Base-by-base conservation (phyloP, 1,284 basidiomycete genomes). In the Malassezia restricta region DNA sequence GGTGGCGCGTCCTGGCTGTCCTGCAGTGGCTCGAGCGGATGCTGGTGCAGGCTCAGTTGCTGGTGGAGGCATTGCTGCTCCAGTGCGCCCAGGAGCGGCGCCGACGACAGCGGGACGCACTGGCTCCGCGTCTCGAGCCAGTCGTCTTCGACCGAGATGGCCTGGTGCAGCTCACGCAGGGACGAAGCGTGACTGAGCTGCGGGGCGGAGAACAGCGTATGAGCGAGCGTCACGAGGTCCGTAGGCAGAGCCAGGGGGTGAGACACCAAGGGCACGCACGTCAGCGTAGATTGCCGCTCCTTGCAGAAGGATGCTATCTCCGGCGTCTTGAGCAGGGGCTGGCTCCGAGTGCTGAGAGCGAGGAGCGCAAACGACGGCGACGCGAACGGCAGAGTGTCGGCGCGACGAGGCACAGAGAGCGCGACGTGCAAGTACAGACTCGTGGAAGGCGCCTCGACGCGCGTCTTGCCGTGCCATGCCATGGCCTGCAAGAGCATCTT, bases 181-280 rank as follows among this genome's bases (percentile, higher is more conserved):
- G 53, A 47, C 30, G 53, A 43, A 28, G 53, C 53, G 11, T 15
- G 35, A 44, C 53, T 55, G 17, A 55, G 53, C 29, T 50, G 53
- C 33, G 53, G 53, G 31, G 53, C 53, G n/a, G 40, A 38, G 17
- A 43, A 50, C 8, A 55, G 48, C 24, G 53, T 44, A 27, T 55
- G 53, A 11, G 53, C 53, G 5, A 55, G 39, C 3, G 53, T 55
- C 11, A 55, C 42, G 20, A 55, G 40, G 39, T 49, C 48, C 9
- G 49, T 55, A 17, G 53, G 53, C 12, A 55, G 48, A 6, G 40
- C 24, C 9, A 55, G 32, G 6, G 40, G 28, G 40, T 55, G 53
- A 32, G 33, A 32, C 5, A 32, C 43, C 6, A 55, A 47, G 17
- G 53, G 40, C 8, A 50, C 48, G 8, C 30, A 5, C 5, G 24